phyloP scores from a whole-genome alignment of 495 filamentous ascomycete species.

The Cercophora samala region DNA sequence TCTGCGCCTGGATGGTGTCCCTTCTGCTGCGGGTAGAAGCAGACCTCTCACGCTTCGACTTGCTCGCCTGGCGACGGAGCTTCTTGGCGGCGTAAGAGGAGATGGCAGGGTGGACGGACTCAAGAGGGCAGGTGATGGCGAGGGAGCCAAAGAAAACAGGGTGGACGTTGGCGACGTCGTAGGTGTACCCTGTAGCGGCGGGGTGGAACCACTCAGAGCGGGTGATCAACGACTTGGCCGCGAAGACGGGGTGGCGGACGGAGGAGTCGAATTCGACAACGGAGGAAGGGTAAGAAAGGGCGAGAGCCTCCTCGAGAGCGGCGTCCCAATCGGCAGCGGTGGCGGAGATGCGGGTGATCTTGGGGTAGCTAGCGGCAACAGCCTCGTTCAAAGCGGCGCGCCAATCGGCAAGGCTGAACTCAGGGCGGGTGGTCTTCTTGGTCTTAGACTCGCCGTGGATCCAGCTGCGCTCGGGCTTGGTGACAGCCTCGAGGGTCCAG shows the following conservation, averaged over 20 bases:
- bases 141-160: slow-evolving; percentile 41
- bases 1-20: slow-evolving; percentile 32
- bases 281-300: slow-evolving; percentile 18
- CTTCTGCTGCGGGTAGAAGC: slow-evolving; percentile 16
- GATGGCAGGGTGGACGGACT: slow-evolving; percentile 36
- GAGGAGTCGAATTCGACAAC: slow-evolving; percentile 29
- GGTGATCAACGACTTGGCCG: slow-evolving; percentile 31
- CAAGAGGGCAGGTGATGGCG: slow-evolving; percentile 26
- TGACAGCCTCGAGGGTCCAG: slow-evolving; percentile 20
- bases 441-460: not conserved
- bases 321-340: slow-evolving; percentile 36
- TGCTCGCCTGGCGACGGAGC: slow-evolving; percentile 21
- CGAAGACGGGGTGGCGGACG: slow-evolving; percentile 41
- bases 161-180: slow-evolving; percentile 32
- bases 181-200: slow-evolving; percentile 35
- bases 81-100: slow-evolving; percentile 23
- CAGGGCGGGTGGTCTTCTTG: slow-evolving; percentile 14
- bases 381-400: slow-evolving; percentile 35
- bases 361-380: slow-evolving; percentile 29
- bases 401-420: slow-evolving; percentile 34
- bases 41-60: slow-evolving; percentile 18
- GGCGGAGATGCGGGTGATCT: slow-evolving; percentile 20
- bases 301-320: slow-evolving; percentile 35
- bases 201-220: slow-evolving; percentile 37
- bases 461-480: slow-evolving; percentile 8